Conservation (phyloP, 1,284 basidiomycete genomes). For the Porogramme epimiltina region DNA sequence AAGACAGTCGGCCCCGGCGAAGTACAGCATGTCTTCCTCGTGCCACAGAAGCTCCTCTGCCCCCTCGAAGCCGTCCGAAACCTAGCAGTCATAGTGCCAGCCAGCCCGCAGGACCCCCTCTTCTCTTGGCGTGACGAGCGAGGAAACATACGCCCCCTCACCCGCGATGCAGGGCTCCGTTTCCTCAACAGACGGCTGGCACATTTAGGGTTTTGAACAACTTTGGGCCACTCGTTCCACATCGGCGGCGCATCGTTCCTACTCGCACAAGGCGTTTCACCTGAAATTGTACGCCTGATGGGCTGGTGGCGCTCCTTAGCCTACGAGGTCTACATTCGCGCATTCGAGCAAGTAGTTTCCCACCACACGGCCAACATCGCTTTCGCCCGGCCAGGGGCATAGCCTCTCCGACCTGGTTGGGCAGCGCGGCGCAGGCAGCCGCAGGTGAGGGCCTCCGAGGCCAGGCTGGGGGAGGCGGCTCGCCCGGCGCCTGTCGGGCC, state of each 20-base stretch:
- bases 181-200: no score
- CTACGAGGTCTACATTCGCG: constrained; percentile 35
- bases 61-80: constrained; percentile 32
- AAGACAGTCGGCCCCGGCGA: constrained; percentile 37
- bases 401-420: no score
- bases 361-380: no score
- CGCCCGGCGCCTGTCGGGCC: no score
- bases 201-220: constrained; percentile 27
- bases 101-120: no score
- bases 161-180: no score
- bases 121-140: no score
- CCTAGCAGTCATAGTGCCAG: constrained; percentile 25
- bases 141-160: no score
- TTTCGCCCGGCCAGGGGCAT: no score
- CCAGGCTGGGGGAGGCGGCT: no score
- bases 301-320: constrained; percentile 35
- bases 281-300: constrained; percentile 31
- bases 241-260: constrained; percentile 39
- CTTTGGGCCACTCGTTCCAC: constrained; percentile 39
- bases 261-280: constrained; percentile 27
- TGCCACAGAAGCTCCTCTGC: constrained; percentile 26
- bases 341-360: constrained; percentile 12
- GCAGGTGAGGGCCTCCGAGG: no score
- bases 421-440: no score
- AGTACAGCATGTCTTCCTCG: constrained; percentile 30